Evolutionary conservation across 768 basidiomycete genomes (phyloP), one percentile per base, ranked within the genome.

Genomic region (Mycena filopes): DNA sequence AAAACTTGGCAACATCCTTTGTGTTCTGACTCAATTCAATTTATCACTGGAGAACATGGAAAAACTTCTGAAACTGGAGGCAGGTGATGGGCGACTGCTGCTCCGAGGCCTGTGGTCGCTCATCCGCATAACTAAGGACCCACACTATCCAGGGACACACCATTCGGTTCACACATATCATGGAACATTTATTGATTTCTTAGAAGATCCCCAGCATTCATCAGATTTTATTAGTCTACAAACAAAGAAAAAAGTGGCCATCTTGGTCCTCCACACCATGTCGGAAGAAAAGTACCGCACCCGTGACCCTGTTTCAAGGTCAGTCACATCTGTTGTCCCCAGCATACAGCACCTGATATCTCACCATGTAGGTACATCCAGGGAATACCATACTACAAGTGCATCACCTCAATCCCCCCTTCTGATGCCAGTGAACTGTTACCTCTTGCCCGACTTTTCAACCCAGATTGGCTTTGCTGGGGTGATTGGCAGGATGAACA

Each of bases 381-480:
- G 28, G 12, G 50, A 31, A 55, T 25, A 33, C 15, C 20, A 55
- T 42, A 2, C 21, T 33, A 16, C 21, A 11, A 42, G 12, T 28
- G 15, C 36, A 45, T 45, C n/a, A 9, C n/a, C 15, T 31, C 26
- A 1, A 43, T 33, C 10, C 55, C 42, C 28, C 55, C 42, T 31
- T 55, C 55, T 9, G 55, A n/a, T n/a, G n/a, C n/a, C n/a, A n/a
- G 11, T 16, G 55, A 55, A n/a, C 55, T 55, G 4, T 20, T 26
- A 42, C 25, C 55, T 29, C 38, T 55, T 40, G 18, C 45, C 45
- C 55, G 12, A 45, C 55, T 15, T 31, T 31, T 55, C 41, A 55
- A 55, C 15, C 41, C 55, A 12, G 49, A 26, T 23, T 51, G 31
- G 29, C 29, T 51, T 33, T 51, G 31, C 2, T 31, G 23, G 49